These are phyloP conservation scores for Coniochaeta prunicola DNA, from an alignment of 2,329 filamentous ascomycete species.

Conservation along the genomic window DNA sequence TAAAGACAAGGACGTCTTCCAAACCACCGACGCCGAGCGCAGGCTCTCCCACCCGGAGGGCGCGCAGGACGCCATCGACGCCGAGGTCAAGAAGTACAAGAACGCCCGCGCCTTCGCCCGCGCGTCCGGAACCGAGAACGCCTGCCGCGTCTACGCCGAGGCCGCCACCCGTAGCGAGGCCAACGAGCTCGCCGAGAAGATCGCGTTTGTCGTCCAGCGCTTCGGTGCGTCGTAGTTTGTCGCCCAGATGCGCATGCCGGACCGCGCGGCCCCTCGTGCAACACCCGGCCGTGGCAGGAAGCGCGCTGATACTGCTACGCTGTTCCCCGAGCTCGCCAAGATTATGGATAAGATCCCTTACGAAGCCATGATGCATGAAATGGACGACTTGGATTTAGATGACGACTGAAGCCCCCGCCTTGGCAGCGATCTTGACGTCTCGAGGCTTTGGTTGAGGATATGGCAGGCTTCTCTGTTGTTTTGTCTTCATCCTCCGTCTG, in stretches of 20 bases:
- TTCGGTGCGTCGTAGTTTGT: constrained; percentile 26
- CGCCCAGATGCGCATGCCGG: neutral
- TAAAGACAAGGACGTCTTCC: constrained; percentile 78
- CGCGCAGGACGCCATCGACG: constrained; percentile 80
- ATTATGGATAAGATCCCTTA: neutral
- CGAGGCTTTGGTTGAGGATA: neutral
- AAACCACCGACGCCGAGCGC: constrained; percentile 86
- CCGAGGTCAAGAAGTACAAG: constrained; percentile 81
- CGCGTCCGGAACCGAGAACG: constrained; percentile 92
- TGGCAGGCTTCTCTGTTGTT: neutral
- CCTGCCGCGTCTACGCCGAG: constrained; percentile 92
- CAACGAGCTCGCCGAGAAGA: constrained; percentile 81
- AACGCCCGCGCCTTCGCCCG: constrained; percentile 85
- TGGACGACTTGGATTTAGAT: neutral
- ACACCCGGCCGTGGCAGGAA: neutral
- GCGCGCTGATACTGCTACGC: neutral
- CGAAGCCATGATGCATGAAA: neutral
- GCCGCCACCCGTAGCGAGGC: constrained; percentile 83
- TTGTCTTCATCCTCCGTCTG: neutral
- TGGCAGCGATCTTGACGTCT: neutral
- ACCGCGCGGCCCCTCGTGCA: neutral
- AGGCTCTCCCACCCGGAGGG: constrained; percentile 73
- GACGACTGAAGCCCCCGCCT: neutral
- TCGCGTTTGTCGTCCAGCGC: constrained; percentile 67
- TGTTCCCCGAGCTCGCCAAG: neutral